These are phyloP conservation scores for Plantago elongata DNA, from an alignment of 257 asterid species.

Conservation along the genomic window DNA sequence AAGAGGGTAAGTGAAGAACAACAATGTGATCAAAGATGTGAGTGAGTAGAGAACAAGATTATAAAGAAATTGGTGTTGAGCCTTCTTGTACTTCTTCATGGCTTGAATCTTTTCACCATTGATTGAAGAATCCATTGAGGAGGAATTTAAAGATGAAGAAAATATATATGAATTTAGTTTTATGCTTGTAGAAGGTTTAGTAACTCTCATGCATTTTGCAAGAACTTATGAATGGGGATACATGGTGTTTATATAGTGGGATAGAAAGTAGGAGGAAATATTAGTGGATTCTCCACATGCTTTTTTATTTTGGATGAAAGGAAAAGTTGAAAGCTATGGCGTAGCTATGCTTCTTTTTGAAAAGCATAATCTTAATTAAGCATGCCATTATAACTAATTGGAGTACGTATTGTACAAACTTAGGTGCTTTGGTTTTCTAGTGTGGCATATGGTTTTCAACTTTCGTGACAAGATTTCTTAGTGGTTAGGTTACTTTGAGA, in stretches of 20 bases:
- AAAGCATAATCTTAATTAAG: constrained; percentile 19
- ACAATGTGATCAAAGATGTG: constrained; percentile 40
- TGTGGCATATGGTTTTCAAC: constrained; percentile 26
- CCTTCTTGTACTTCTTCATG: constrained; percentile 38
- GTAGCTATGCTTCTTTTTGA: constrained; percentile 11
- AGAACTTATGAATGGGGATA: constrained; percentile 3
- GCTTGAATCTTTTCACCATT: constrained; percentile 30
- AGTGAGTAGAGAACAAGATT: constrained; percentile 47
- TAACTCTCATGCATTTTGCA: constrained; percentile 15
- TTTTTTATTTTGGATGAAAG: constrained; percentile 3
- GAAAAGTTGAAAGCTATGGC: constrained; percentile 26
- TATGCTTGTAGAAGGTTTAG: background rate
- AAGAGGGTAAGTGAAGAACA: constrained; percentile 33
- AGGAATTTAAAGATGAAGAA: background rate
- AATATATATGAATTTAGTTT: background rate
- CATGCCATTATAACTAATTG: constrained; percentile 7
- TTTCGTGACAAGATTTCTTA: constrained; percentile 10
- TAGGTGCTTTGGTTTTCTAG: constrained; percentile 27
- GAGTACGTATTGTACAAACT: constrained; percentile 14
- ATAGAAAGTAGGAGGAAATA: constrained; percentile 6
- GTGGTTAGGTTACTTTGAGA: background rate
- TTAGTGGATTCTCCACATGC: constrained; percentile 25
- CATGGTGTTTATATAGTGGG: constrained; percentile 18
- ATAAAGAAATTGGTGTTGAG: constrained; percentile 28
- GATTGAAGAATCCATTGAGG: background rate